Percentiles rank a stretch among this genome's conserved stretches.
Conservation (phyloP, 768 basidiomycete genomes). For the Dioszegia hungarica region DNA sequence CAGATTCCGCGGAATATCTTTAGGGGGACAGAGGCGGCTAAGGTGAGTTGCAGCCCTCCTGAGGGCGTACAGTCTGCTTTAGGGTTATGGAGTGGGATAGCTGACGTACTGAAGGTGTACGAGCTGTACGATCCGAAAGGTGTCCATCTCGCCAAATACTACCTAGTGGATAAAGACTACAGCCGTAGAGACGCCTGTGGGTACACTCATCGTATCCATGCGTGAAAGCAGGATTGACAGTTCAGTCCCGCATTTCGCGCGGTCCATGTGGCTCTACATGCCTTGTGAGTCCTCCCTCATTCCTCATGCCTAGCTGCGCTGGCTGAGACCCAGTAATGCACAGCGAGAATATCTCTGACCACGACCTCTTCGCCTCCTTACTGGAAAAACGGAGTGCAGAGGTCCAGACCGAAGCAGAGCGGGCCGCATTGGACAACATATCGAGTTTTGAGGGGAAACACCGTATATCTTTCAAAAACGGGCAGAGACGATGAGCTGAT, state of each 20-base stretch:
- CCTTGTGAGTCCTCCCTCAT: slow-evolving; percentile 7
- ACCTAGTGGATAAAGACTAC: background rate
- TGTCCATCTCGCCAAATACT: slow-evolving; percentile 1
- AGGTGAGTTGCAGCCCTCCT: no score
- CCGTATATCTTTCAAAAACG: background rate
- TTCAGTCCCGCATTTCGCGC: background rate
- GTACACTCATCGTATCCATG: background rate
- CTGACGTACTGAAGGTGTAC: slow-evolving; percentile 10
- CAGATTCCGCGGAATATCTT: slow-evolving; percentile 16
- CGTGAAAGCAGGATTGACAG: background rate
- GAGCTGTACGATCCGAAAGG: slow-evolving; percentile 13
- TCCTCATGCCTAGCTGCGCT: background rate
- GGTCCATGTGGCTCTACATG: slow-evolving; percentile 6
- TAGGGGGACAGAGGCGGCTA: slow-evolving; percentile 4
- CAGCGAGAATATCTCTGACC: slow-evolving; percentile 9
- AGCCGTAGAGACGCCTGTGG: slow-evolving; percentile 1
- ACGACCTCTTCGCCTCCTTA: background rate
- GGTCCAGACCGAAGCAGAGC: slow-evolving; percentile 1
- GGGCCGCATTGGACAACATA: background rate
- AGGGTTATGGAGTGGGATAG: no score
- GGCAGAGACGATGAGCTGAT: background rate
- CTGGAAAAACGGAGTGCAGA: background rate
- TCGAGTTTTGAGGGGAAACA: slow-evolving; percentile 10
- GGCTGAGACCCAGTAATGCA: slow-evolving; percentile 12
- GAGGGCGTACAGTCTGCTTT: no score